Percentiles rank a stretch among this genome's conserved stretches.
Conservation (phyloP, 2,329 filamentous ascomycete genomes). For the Cordyceps javanica region DNA sequence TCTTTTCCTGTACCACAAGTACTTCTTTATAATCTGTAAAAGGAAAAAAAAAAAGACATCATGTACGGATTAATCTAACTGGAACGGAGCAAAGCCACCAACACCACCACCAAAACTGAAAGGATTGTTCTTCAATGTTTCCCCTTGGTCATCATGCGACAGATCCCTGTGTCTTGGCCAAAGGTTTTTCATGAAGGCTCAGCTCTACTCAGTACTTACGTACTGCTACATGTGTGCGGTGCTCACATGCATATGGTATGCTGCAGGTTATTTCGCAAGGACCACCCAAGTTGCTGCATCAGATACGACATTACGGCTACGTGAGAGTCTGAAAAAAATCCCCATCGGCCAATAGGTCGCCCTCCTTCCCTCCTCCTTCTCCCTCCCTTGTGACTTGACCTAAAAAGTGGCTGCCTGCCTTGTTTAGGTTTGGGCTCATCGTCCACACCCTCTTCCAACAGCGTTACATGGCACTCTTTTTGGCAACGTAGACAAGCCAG, state of each 20-base stretch:
- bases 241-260: slow-evolving; percentile 5
- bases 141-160: too few relatives aligned
- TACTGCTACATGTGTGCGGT: too few relatives aligned
- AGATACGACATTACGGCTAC: not conserved
- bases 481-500: not conserved
- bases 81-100: not conserved
- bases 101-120: too few relatives aligned
- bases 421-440: not conserved
- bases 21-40: too few relatives aligned
- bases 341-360: not conserved
- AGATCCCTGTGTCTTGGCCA: not conserved
- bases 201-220: too few relatives aligned
- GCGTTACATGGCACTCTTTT: not conserved
- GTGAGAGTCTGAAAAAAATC: too few relatives aligned
- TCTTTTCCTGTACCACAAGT: too few relatives aligned
- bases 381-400: not conserved
- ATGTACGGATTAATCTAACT: not conserved
- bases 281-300: not conserved
- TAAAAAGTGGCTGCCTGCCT: not conserved
- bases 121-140: too few relatives aligned
- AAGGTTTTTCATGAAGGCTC: not conserved
- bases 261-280: not conserved
- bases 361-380: not conserved
- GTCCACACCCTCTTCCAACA: not conserved
- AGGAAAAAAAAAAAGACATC: not conserved